Conservation (phyloP, 1,284 basidiomycete species). For the Malassezia dermatis region DNA sequence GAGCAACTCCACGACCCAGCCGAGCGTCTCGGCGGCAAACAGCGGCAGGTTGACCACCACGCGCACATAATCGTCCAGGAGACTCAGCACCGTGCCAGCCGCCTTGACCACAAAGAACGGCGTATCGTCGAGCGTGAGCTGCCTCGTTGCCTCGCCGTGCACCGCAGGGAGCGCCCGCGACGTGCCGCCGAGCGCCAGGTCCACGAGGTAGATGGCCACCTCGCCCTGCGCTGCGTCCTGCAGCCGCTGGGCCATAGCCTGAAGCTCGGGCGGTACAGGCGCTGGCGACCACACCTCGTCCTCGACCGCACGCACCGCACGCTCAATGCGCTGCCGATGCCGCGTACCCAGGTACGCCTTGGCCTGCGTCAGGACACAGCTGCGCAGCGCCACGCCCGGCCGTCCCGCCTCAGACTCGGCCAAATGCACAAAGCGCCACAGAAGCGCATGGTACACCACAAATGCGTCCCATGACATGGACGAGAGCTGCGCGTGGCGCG, state of each 20-base stretch:
- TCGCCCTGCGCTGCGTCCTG: slow-evolving; percentile 73
- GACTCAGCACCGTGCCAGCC: slow-evolving; percentile 64
- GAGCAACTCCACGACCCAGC: slow-evolving; percentile 82
- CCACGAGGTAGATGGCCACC: slow-evolving; percentile 54
- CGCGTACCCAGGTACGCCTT: slow-evolving; percentile 76
- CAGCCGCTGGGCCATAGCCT: slow-evolving; percentile 63
- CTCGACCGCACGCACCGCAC: slow-evolving; percentile 78
- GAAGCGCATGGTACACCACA: slow-evolving; percentile 67
- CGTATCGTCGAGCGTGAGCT: slow-evolving; percentile 67
- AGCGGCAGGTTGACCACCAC: slow-evolving; percentile 77
- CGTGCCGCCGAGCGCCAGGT: background rate
- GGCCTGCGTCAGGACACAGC: slow-evolving; percentile 54
- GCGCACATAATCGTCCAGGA: slow-evolving; percentile 75
- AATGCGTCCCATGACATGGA: slow-evolving; percentile 64
- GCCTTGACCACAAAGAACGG: slow-evolving; percentile 60
- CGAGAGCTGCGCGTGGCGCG: slow-evolving; percentile 61
- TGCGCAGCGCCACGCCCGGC: slow-evolving; percentile 79
- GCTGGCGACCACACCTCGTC: slow-evolving; percentile 77
- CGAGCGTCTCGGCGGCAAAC: slow-evolving; percentile 87
- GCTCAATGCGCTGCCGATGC: slow-evolving; percentile 70
- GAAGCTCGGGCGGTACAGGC: slow-evolving; percentile 61
- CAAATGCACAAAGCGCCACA: slow-evolving; percentile 77
- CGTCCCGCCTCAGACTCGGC: slow-evolving; percentile 73
- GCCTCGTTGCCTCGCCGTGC: slow-evolving; percentile 51
- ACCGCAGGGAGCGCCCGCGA: background rate